Percentiles rank a stretch among this genome's conserved stretches.
These are phyloP conservation scores for Apophysomyces ossiformis DNA, from an alignment of 371 early-diverging fungal species.

Conservation along the genomic window DNA sequence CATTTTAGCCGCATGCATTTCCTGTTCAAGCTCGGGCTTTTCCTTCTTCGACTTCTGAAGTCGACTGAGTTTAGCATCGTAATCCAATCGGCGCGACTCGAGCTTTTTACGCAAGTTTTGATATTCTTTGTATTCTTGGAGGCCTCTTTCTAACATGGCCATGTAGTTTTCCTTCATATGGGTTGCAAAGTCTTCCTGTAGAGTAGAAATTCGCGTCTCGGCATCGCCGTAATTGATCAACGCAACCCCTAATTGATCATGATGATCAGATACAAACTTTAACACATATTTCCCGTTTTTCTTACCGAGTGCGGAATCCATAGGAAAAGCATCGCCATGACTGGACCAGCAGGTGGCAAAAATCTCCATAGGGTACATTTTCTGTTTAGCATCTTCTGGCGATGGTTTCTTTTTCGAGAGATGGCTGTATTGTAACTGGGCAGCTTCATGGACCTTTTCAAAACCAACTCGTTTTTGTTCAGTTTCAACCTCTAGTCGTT, in stretches of 20 bases:
- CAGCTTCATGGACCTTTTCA: constrained; percentile 40
- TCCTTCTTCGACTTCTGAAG: constrained; percentile 91
- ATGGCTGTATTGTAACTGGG: constrained; percentile 24
- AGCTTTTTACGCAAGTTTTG: constrained; percentile 78
- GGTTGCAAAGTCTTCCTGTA: constrained; percentile 61
- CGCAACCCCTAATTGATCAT: constrained; percentile 43
- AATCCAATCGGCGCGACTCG: constrained; percentile 88
- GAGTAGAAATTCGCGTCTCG: constrained; percentile 63
- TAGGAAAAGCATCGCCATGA: constrained; percentile 62
- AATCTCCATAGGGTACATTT: constrained; percentile 62
- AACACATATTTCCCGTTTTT: neutral
- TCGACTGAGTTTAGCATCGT: constrained; percentile 88
- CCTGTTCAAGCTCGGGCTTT: constrained; percentile 88
- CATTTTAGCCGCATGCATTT: constrained; percentile 82
- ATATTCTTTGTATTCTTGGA: constrained; percentile 70
- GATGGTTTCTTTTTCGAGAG: constrained; percentile 60
- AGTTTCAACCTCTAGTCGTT: constrained; percentile 40
- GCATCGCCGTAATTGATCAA: constrained; percentile 66
- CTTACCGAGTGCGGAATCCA: constrained; percentile 68
- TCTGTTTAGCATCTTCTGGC: constrained; percentile 63
- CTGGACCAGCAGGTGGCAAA: constrained; percentile 63
- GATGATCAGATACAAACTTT: neutral
- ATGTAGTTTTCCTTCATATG: constrained; percentile 52
- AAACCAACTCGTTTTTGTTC: constrained; percentile 37
- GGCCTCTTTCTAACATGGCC: constrained; percentile 44